Evolutionary conservation across 1,284 basidiomycete species (phyloP).

Genomic region (Meira nashicola): DNA sequence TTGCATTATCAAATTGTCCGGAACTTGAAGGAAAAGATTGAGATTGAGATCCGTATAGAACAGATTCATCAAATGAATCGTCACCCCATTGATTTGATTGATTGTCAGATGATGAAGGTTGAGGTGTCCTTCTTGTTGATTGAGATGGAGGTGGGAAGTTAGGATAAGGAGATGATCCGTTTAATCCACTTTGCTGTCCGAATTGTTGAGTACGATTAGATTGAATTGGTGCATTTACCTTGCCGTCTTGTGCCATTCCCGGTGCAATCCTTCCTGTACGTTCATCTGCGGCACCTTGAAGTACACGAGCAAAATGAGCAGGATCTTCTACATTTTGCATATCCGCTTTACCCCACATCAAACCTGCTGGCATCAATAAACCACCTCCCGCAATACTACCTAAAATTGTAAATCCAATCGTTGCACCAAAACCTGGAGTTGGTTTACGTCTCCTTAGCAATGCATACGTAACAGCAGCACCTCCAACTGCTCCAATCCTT

Average conservation of each 20-base stretch:
- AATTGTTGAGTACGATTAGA: not conserved
- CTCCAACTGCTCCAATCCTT: not conserved
- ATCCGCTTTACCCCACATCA: not conserved
- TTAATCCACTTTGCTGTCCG: too few relatives aligned
- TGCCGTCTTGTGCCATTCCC: not conserved
- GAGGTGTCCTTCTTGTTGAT: not conserved
- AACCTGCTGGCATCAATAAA: not conserved
- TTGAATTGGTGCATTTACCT: not conserved
- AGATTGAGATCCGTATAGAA: not conserved
- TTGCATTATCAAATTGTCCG: not conserved
- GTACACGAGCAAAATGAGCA: not conserved
- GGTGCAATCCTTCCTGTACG: not conserved
- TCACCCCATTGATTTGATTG: slow-evolving; percentile 5
- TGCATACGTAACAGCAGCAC: not conserved
- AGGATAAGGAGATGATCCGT: too few relatives aligned
- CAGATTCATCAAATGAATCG: not conserved
- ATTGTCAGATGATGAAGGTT: not conserved
- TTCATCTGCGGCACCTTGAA: not conserved
- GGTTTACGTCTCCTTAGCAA: not conserved
- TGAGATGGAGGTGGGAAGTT: too few relatives aligned
- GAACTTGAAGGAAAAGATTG: not conserved
- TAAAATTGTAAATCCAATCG: not conserved
- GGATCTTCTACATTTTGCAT: slow-evolving; percentile 4
- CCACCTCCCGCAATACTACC: not conserved
- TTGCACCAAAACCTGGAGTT: not conserved